Conservation (phyloP, 2,329 filamentous ascomycete genomes). For the Aspergillus proliferans region DNA sequence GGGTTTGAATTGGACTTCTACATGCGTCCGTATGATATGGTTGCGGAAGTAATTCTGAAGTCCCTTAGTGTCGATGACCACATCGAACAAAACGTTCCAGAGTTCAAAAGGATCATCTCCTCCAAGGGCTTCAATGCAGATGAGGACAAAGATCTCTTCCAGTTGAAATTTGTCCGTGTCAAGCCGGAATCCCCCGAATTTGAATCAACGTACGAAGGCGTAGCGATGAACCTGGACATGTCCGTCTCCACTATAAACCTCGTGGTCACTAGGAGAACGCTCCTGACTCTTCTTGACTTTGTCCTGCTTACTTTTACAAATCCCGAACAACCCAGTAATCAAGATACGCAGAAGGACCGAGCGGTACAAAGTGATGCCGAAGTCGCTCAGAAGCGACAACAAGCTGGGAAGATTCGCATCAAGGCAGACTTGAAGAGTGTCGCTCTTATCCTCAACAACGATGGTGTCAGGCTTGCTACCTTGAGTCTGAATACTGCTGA, state of each 20-base stretch:
- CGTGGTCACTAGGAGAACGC: slow-evolving; percentile 84
- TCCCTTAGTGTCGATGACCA: slow-evolving; percentile 90
- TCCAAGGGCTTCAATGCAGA: slow-evolving; percentile 68
- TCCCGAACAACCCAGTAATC: slow-evolving; percentile 45
- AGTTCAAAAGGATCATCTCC: slow-evolving; percentile 97
- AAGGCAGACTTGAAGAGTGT: slow-evolving; percentile 93
- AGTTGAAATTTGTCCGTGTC: slow-evolving; percentile 82
- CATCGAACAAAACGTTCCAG: slow-evolving; percentile 75
- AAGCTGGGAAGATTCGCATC: slow-evolving; percentile 75
- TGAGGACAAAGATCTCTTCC: slow-evolving; percentile 73
- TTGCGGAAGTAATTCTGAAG: slow-evolving; percentile 79
- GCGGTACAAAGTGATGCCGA: slow-evolving; percentile 19
- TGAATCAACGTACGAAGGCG: slow-evolving; percentile 80
- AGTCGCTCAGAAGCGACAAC: slow-evolving; percentile 26
- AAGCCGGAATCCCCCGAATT: slow-evolving; percentile 91
- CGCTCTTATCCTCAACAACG: slow-evolving; percentile 90
- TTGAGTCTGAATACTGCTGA: slow-evolving; percentile 88
- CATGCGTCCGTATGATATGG: slow-evolving; percentile 85
- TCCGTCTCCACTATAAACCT: slow-evolving; percentile 93
- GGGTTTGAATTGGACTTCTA: slow-evolving; percentile 83
- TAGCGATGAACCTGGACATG: slow-evolving; percentile 88
- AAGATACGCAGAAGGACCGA: slow-evolving; percentile 25
- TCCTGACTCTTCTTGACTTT: slow-evolving; percentile 90
- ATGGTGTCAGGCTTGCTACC: slow-evolving; percentile 89
- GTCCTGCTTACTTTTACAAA: slow-evolving; percentile 84